phyloP scores from a whole-genome alignment of 129 eudicot genomes.

The Lactuca sativa region DNA sequence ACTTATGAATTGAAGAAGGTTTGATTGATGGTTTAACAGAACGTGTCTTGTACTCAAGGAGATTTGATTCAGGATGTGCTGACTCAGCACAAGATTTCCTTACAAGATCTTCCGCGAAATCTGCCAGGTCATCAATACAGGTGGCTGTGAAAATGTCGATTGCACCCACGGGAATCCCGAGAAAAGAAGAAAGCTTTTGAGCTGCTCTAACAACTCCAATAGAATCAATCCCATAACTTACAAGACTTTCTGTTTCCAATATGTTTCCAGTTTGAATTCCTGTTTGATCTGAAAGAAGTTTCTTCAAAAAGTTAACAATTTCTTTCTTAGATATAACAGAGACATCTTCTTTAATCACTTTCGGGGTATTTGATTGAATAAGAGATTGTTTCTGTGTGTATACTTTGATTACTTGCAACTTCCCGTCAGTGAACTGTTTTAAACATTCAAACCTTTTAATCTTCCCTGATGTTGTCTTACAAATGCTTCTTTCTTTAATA shows the following conservation, averaged over 20 bases:
- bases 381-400: conserved; percentile 7
- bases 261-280: conserved; percentile 36
- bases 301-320: conserved; percentile 39
- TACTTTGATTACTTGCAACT: conserved; percentile 28
- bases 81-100: conserved; percentile 26
- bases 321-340: conserved; percentile 33
- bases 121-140: conserved; percentile 52
- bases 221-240: conserved; percentile 45
- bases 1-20: conserved; percentile 20
- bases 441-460: conserved; percentile 45
- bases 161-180: conserved; percentile 48
- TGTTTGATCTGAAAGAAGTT: conserved; percentile 40
- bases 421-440: conserved; percentile 37
- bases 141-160: conserved; percentile 55
- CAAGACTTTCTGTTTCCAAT: conserved; percentile 35
- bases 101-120: conserved; percentile 40
- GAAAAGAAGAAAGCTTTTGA: conserved; percentile 47
- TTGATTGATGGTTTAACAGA: conserved; percentile 1
- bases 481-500: conserved; percentile 39
- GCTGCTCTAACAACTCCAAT: conserved; percentile 59
- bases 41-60: conserved; percentile 5
- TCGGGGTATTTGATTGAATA: conserved; percentile 1
- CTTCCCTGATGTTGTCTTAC: conserved; percentile 52
- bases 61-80: neutral
- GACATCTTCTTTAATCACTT: conserved; percentile 3